Conservation (phyloP, 176 grass and related monocot genomes). For the Echinochloa phyllopogon region DNA sequence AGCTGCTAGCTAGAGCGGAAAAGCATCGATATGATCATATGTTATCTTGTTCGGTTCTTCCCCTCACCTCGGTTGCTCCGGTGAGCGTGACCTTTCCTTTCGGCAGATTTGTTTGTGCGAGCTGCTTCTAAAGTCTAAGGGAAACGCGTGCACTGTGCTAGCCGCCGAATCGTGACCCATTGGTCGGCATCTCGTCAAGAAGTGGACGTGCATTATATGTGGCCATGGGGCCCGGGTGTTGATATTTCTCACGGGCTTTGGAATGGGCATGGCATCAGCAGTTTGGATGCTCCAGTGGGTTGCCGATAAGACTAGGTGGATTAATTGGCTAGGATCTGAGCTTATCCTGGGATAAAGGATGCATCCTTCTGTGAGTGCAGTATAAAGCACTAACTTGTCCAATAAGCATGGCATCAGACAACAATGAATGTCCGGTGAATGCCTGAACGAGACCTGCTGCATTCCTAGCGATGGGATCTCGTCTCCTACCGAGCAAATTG, state of each 20-base stretch:
- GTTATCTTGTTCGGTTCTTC: neutral
- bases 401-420: neutral
- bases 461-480: neutral
- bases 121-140: slow-evolving; percentile 35
- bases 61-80: neutral
- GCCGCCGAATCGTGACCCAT: slow-evolving; percentile 32
- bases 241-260: slow-evolving; percentile 24
- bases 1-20: neutral
- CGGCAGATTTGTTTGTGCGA: slow-evolving; percentile 11
- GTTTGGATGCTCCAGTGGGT: neutral
- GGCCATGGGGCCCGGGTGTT: slow-evolving; percentile 19
- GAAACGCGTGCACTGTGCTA: slow-evolving; percentile 22
- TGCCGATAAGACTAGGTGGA: neutral
- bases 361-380: neutral
- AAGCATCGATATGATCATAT: neutral
- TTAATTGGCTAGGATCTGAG: neutral
- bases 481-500: neutral
- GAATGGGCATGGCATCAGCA: neutral
- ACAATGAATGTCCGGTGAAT: neutral
- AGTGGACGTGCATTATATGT: slow-evolving; percentile 53
- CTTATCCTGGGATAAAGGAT: neutral
- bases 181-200: slow-evolving; percentile 43
- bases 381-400: slow-evolving; percentile 2
- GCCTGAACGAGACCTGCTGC: neutral
- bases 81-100: slow-evolving; percentile 12